These are phyloP conservation scores for Cladorrhinum samala DNA, from an alignment of 495 filamentous ascomycete genomes.

Conservation along the genomic window DNA sequence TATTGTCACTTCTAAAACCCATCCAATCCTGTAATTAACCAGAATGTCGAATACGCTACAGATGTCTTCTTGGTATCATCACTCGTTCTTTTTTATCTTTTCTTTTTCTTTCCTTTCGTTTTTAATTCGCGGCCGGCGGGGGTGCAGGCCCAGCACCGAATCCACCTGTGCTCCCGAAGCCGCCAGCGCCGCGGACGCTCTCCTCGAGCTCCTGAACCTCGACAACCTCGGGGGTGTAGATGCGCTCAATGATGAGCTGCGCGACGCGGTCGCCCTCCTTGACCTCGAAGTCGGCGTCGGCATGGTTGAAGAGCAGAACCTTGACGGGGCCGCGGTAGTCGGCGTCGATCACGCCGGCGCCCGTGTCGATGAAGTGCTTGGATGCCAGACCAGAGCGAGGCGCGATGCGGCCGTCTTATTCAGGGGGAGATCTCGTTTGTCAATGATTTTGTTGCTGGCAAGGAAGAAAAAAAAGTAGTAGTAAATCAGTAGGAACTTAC, in stretches of 20 bases:
- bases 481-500: constrained; percentile 42
- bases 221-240: constrained; percentile 81
- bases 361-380: constrained; percentile 91
- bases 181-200: constrained; percentile 83
- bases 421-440: too few relatives aligned
- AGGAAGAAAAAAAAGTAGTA: neutral
- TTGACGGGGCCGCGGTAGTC: constrained; percentile 94
- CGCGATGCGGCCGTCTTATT: constrained; percentile 79
- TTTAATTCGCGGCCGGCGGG: neutral
- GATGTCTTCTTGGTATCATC: too few relatives aligned
- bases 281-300: constrained; percentile 73
- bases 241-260: constrained; percentile 89
- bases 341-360: constrained; percentile 94
- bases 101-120: too few relatives aligned
- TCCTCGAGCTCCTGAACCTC: constrained; percentile 85
- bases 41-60: too few relatives aligned
- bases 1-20: too few relatives aligned
- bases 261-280: constrained; percentile 84
- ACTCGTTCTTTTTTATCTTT: too few relatives aligned
- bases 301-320: constrained; percentile 90
- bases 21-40: too few relatives aligned
- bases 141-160: neutral
- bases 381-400: constrained; percentile 86
- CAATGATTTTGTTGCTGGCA: neutral
- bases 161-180: constrained; percentile 86